Conservation (phyloP, 208 protist species). For the Leishmania mexicana region DNA sequence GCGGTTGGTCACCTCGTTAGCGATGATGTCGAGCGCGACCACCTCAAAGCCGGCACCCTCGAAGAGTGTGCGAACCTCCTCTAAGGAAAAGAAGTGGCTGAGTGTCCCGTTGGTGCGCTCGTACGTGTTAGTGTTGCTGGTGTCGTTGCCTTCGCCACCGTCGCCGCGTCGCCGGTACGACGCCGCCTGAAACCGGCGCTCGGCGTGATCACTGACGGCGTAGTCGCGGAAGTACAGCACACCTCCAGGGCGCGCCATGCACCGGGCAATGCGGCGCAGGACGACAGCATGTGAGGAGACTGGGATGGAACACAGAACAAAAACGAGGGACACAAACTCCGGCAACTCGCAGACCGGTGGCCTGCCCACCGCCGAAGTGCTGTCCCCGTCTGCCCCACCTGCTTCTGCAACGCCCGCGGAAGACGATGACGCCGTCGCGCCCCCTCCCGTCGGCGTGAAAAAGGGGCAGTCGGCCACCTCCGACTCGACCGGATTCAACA, state of each 20-base stretch:
- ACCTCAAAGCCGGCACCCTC: conserved; percentile 48
- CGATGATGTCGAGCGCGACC: conserved; percentile 59
- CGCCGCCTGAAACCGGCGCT: conserved; percentile 58
- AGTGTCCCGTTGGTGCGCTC: conserved; percentile 85
- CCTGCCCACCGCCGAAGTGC: not conserved
- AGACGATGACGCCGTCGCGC: not conserved
- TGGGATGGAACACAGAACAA: conserved; percentile 94
- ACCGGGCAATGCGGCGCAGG: conserved; percentile 56
- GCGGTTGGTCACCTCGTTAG: conserved; percentile 78
- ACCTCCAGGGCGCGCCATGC: conserved; percentile 65
- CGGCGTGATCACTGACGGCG: conserved; percentile 74
- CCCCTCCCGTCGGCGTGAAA: conserved; percentile 4
- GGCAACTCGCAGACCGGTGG: conserved; percentile 21
- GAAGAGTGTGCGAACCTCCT: conserved; percentile 70
- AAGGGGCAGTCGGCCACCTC: conserved; percentile 45
- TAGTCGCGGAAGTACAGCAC: conserved; percentile 93
- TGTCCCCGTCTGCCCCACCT: not conserved
- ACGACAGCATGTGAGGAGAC: conserved; percentile 54
- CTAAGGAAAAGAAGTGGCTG: conserved; percentile 86
- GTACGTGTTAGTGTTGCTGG: conserved; percentile 50
- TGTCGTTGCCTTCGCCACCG: not conserved
- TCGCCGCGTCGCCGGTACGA: conserved; percentile 7
- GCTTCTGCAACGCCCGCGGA: not conserved
- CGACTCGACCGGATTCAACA: conserved; percentile 59
- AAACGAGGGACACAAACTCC: conserved; percentile 92